Evolutionary conservation across 192 early-diverging fungal genomes (phyloP).

Genomic region (Coemansia nantahalensis): DNA sequence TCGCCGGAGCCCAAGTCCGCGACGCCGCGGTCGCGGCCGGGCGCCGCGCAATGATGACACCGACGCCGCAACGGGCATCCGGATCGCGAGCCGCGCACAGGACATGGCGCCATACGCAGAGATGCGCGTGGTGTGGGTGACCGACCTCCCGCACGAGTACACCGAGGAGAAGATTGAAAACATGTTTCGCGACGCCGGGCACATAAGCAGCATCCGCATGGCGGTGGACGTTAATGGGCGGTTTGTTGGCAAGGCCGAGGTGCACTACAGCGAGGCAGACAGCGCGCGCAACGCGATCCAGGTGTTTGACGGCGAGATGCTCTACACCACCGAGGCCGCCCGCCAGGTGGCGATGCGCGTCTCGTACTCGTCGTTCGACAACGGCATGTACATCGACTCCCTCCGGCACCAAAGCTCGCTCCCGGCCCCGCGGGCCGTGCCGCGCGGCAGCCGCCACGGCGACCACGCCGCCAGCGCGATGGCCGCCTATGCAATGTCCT

Average conservation of each 20-base stretch:
- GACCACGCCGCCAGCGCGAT: background rate
- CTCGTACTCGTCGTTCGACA: constrained; percentile 18
- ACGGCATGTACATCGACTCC: constrained; percentile 18
- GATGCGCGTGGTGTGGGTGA: constrained; percentile 34
- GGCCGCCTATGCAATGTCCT: background rate
- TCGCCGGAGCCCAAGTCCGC: background rate
- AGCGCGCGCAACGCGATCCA: constrained; percentile 50
- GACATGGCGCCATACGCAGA: constrained; percentile 33
- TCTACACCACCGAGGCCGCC: constrained; percentile 27
- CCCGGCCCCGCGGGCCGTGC: constrained; percentile 14
- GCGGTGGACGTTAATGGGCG: constrained; percentile 24
- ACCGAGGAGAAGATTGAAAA: constrained; percentile 32
- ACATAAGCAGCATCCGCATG: constrained; percentile 40
- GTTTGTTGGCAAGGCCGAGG: constrained; percentile 41
- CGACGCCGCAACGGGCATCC: constrained; percentile 9
- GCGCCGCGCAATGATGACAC: background rate
- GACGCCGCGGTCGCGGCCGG: background rate
- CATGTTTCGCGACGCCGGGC: constrained; percentile 37
- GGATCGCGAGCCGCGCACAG: constrained; percentile 26
- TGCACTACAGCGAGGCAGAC: constrained; percentile 33
- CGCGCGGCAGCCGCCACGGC: constrained; percentile 11
- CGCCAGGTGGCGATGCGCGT: constrained; percentile 19
- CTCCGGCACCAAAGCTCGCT: constrained; percentile 32
- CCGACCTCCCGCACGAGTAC: constrained; percentile 26
- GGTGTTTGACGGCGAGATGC: constrained; percentile 45